Evolutionary conservation across 768 basidiomycete species (phyloP), one percentile per base, ranked within the genome.

Genomic region (Lentinula guzmanii): DNA sequence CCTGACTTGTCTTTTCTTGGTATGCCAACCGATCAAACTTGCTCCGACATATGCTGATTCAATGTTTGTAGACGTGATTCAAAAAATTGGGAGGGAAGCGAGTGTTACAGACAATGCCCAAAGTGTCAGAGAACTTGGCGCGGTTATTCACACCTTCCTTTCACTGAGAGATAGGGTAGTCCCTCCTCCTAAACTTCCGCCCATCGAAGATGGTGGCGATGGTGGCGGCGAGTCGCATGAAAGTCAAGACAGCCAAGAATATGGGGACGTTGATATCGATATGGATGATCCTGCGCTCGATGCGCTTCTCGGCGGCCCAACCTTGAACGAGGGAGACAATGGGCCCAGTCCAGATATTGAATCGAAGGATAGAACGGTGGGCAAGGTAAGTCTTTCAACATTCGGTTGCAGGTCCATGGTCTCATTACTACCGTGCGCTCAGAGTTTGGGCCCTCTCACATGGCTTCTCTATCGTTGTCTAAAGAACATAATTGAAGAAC

Each of bases 161-260:
- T 75, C 86, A 61, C 81, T 79, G 16, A 79, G 91, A 37, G 68
- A 72, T 11, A 70, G 64, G 11, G 78, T 79, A 34, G 65, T 89
- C 31, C 85, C 84, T 9, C 71, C 71, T 18, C 79, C 77, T 0
- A 69, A 72, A 33, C 77, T 72, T 1, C 73, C 72, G 5, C 62
- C 68, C 4, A 63, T 70, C n/a, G 64, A 60, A 58, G 51, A 63
- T 35, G 18, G 13, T 9, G 13, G 16, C 9, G 68, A 68, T 39
- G 63, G 50, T 15, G 63, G 65, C 7, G 69, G 68, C 16, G 82
- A 51, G 5, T 39, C 33, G 9, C 18, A 56, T 28, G 45, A 82
- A 41, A 80, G 79, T 48, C 83, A 84, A 66, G 91, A 93, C 63
- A 92, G 88, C 64, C 91, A 95, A 67, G 90, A 93, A 57, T 93